These are phyloP conservation scores for Leccinum solheimii DNA, from an alignment of 1,284 basidiomycete species.

Conservation along the genomic window DNA sequence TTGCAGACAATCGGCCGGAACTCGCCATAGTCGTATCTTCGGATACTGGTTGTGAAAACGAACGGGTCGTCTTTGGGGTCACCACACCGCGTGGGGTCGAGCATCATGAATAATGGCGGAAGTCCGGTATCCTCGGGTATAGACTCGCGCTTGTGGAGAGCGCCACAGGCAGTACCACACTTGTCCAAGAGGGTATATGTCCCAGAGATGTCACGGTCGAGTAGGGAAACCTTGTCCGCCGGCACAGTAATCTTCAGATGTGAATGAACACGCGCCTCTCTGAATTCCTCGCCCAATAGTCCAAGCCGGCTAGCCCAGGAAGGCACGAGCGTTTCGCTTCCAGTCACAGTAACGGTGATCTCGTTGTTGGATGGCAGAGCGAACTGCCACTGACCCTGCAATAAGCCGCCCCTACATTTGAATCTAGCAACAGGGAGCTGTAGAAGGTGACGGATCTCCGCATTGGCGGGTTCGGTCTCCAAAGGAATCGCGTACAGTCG, in stretches of 20 bases:
- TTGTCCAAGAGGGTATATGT: constrained; percentile 77
- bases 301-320: constrained; percentile 87
- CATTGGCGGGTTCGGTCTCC: constrained; percentile 72
- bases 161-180: constrained; percentile 87
- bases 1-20: constrained; percentile 73
- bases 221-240: constrained; percentile 44
- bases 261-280: constrained; percentile 68
- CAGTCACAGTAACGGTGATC: constrained; percentile 63
- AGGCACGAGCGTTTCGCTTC: constrained; percentile 71
- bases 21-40: constrained; percentile 80
- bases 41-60: constrained; percentile 78
- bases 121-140: constrained; percentile 45
- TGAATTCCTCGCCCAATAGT: constrained; percentile 65
- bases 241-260: constrained; percentile 64
- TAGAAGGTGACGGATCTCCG: constrained; percentile 75
- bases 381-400: constrained; percentile 81
- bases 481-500: constrained; percentile 75
- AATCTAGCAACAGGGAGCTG: constrained; percentile 81
- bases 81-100: constrained; percentile 83
- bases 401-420: constrained; percentile 54
- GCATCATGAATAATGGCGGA: constrained; percentile 77
- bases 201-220: constrained; percentile 85
- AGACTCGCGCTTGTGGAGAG: constrained; percentile 72
- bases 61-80: constrained; percentile 73
- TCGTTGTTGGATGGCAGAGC: constrained; percentile 67